phyloP scores from a whole-genome alignment of 495 filamentous ascomycete genomes.

The Pseudomonodictys pantanalensis region DNA sequence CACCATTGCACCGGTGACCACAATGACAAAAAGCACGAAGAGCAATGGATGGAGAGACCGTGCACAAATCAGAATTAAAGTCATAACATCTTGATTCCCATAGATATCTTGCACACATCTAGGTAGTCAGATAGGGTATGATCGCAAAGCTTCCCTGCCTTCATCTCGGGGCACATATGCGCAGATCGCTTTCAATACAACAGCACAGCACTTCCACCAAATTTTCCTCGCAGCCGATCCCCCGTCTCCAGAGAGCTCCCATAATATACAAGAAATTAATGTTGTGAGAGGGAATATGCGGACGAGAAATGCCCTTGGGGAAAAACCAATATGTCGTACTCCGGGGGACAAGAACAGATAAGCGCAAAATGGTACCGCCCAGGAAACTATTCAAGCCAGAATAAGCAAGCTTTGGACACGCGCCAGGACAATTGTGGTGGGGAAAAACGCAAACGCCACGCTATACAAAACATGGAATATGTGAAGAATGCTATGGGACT shows the following conservation, averaged over 20 bases:
- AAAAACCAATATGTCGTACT: background rate
- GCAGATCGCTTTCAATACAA: background rate
- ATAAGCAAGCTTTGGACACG: slow-evolving; percentile 1
- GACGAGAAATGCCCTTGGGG: background rate
- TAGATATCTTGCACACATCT: slow-evolving; percentile 11
- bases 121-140: too few relatives aligned
- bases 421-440: background rate
- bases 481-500: background rate
- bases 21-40: too few relatives aligned
- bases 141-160: too few relatives aligned
- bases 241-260: background rate
- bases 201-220: too few relatives aligned
- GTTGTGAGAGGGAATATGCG: slow-evolving; percentile 20
- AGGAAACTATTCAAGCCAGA: background rate
- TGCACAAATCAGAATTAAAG: slow-evolving; percentile 5
- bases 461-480: slow-evolving; percentile 21
- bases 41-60: too few relatives aligned
- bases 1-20: too few relatives aligned
- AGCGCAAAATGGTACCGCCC: background rate
- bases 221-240: too few relatives aligned
- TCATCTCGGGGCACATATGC: too few relatives aligned
- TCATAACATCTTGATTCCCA: slow-evolving; percentile 34
- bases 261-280: slow-evolving; percentile 34
- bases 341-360: background rate
- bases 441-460: slow-evolving; percentile 26